Evolutionary conservation across 75 land plant species (phyloP).

Genomic region (Azolla pinnata): DNA sequence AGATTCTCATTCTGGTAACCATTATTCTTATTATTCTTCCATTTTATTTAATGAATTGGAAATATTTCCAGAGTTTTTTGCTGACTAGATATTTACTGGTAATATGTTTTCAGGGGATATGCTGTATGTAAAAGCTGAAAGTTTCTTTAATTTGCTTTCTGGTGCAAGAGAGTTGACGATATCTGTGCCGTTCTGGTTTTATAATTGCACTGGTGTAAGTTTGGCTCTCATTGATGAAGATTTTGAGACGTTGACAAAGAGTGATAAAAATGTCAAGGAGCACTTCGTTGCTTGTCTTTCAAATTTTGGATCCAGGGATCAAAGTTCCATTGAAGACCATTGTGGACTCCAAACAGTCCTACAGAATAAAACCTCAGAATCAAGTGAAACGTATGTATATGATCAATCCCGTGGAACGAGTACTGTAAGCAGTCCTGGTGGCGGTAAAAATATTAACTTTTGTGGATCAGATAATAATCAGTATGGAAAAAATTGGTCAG

Average conservation of each 20-base stretch:
- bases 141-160: slow-evolving; percentile 48
- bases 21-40: too few species aligned
- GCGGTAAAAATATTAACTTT: slow-evolving; percentile 1
- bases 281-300: background rate
- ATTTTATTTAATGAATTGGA: too few species aligned
- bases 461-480: too few species aligned
- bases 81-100: background rate
- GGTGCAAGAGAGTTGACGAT: slow-evolving; percentile 72
- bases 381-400: background rate
- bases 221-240: slow-evolving; percentile 41
- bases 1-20: slow-evolving; percentile 35
- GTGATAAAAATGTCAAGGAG: slow-evolving; percentile 1
- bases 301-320: background rate
- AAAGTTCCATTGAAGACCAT: background rate
- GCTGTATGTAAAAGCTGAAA: slow-evolving; percentile 48
- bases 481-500: too few species aligned
- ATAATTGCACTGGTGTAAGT: slow-evolving; percentile 64
- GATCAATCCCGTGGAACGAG: slow-evolving; percentile 3
- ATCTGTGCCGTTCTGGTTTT: slow-evolving; percentile 76
- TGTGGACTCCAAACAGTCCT: background rate
- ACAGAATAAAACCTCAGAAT: background rate
- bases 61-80: background rate
- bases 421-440: background rate
- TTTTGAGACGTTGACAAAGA: slow-evolving; percentile 8
- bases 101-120: slow-evolving; percentile 14